These are phyloP conservation scores for Lasiosphaeria miniovina DNA, from an alignment of 495 filamentous ascomycete genomes.

Conservation along the genomic window DNA sequence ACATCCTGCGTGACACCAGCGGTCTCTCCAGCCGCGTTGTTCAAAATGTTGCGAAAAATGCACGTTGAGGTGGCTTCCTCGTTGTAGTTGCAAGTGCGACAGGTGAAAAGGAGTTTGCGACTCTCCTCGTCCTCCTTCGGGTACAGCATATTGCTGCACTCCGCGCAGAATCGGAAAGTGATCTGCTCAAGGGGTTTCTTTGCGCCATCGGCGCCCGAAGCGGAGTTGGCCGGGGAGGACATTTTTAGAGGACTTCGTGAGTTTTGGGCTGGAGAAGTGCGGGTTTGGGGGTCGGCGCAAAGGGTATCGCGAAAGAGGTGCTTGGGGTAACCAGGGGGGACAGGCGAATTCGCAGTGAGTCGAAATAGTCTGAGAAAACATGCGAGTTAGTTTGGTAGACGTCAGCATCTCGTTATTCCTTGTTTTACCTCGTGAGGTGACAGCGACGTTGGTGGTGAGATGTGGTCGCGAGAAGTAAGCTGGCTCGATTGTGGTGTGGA, in stretches of 20 bases:
- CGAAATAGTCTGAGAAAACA: too few species aligned
- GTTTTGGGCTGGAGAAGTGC: neutral
- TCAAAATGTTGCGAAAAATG: slow-evolving; percentile 88
- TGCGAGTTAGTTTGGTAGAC: too few species aligned
- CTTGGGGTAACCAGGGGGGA: too few species aligned
- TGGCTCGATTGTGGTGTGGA: too few species aligned
- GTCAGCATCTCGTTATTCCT: too few species aligned
- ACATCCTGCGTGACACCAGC: slow-evolving; percentile 97
- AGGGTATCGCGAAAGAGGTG: neutral
- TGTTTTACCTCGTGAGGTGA: too few species aligned
- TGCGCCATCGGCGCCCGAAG: slow-evolving; percentile 42
- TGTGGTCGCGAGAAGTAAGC: too few species aligned
- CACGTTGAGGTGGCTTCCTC: slow-evolving; percentile 81
- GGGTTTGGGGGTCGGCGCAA: neutral
- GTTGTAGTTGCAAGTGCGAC: slow-evolving; percentile 86
- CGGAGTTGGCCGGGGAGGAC: slow-evolving; percentile 55
- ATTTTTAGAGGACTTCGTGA: slow-evolving; percentile 28
- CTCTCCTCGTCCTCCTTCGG: slow-evolving; percentile 79
- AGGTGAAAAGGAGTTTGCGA: slow-evolving; percentile 56
- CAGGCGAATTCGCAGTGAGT: too few species aligned
- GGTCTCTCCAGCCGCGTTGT: slow-evolving; percentile 86
- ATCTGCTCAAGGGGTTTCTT: slow-evolving; percentile 71
- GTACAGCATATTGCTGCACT: slow-evolving; percentile 98
- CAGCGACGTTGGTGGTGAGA: too few species aligned
- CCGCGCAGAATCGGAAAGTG: slow-evolving; percentile 93